These are phyloP conservation scores for Grammothele lineata DNA, from an alignment of 768 basidiomycete species.

Conservation along the genomic window DNA sequence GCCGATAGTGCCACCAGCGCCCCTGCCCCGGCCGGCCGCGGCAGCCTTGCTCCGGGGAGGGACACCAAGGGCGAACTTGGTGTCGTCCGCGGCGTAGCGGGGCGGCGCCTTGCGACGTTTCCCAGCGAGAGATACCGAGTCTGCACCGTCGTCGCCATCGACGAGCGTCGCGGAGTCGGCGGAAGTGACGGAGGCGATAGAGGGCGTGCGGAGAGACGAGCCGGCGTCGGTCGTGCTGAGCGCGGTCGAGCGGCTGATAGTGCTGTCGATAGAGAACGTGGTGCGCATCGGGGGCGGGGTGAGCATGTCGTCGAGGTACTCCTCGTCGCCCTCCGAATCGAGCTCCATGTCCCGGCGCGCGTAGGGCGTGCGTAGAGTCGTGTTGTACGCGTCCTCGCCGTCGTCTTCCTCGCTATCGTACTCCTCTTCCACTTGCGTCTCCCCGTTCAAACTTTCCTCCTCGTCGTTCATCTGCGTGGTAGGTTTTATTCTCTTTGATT, in stretches of 20 bases:
- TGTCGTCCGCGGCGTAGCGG: constrained; percentile 7
- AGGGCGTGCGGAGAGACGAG: constrained; percentile 27
- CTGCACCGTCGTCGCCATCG: constrained; percentile 4
- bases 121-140: constrained; percentile 20
- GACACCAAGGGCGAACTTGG: constrained; percentile 8
- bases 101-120: constrained; percentile 23
- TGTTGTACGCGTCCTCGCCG: constrained; percentile 58
- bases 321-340: background rate
- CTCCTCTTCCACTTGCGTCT: constrained; percentile 19
- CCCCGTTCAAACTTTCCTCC: background rate
- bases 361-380: constrained; percentile 61
- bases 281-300: constrained; percentile 15
- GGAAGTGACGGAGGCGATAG: constrained; percentile 20
- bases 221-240: constrained; percentile 28
- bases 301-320: constrained; percentile 11
- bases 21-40: background rate
- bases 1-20: background rate
- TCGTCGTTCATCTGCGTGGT: constrained; percentile 27
- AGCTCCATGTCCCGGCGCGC: background rate
- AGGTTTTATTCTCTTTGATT: constrained; percentile 15
- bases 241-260: constrained; percentile 19
- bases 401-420: constrained; percentile 9
- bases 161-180: constrained; percentile 3
- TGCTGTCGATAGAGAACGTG: constrained; percentile 24
- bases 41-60: constrained; percentile 4